Base-by-base conservation (phyloP, 1,139 yeast species). In the Zygoascus sp. region DNA sequence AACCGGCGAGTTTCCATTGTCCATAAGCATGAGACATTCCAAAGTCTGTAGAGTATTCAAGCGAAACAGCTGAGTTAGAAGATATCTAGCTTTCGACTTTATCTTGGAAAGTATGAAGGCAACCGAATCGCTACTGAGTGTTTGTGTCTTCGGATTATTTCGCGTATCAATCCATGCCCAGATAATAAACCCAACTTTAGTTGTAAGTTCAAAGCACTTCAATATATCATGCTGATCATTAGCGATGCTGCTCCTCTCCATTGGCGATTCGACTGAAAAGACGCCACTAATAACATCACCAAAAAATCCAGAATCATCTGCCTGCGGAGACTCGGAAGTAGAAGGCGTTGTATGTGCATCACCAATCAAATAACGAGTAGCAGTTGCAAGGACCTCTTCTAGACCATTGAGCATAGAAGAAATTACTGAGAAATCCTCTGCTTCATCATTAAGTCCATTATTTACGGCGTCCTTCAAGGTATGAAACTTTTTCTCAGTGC, bases 231-330 rank as follows among this genome's bases (percentile, higher is more conserved):
- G 70, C 23, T 81, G 65, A 49, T 79, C 59, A 27, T 63, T 64
- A 8, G 65, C 80, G 27, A 79, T 79, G 20, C 76, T 77, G 1
- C 78, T 70, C 43, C 79, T 69, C 5, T 75, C 74, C 5, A 74
- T 72, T 0, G 89, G 84, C 0, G 86, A 74, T 55, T 89, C 97
- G 9, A 84, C 79, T 50, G 81, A 84, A 60, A 90, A 87, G 0
- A 89, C 96, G 2, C 96, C 96, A 53, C 86, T 89, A 43, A 84
- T 83, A 10, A 86, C 90, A 50, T 78, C 79, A 0, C 88, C 88
- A 53, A 85, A 76, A 60, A 85, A 83, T 0, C 61, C 57, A 6
- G 55, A 52, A 22, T 54, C 57, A 15, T 40, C 43, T 15, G n/a
- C 9, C 3, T 11, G 27, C 9, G 39, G n/a, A 3, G 39, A 20